Evolutionary conservation across 495 filamentous ascomycete genomes (phyloP).

Genomic region (Hapsidospora chrysogenum): DNA sequence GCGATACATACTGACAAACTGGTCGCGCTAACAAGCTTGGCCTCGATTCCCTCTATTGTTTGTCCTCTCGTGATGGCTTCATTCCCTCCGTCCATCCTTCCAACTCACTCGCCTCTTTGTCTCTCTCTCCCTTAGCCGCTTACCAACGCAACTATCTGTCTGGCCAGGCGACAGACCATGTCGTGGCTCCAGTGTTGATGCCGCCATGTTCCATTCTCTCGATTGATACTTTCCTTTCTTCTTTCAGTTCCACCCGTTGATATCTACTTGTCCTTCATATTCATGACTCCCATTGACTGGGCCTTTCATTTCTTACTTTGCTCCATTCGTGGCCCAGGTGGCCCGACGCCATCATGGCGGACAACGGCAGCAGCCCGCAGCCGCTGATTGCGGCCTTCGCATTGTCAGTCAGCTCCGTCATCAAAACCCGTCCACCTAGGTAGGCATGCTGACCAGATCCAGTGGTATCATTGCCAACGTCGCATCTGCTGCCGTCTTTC

Average conservation of each 20-base stretch:
- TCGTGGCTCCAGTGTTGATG: too few relatives aligned
- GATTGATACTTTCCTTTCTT: constrained; percentile 4
- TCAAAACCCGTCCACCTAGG: too few relatives aligned
- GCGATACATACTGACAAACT: too few relatives aligned
- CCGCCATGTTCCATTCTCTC: constrained; percentile 1
- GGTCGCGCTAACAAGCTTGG: too few relatives aligned
- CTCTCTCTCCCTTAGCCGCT: too few relatives aligned
- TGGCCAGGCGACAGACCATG: too few relatives aligned
- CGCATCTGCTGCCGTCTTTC: constrained; percentile 31
- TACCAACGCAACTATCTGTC: too few relatives aligned
- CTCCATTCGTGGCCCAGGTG: constrained; percentile 2
- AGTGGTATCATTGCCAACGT: constrained; percentile 36
- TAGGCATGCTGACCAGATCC: too few relatives aligned
- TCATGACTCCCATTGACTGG: constrained; percentile 34
- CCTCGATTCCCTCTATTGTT: too few relatives aligned
- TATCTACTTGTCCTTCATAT: constrained; percentile 14
- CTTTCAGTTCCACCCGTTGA: constrained; percentile 10
- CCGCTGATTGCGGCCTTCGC: constrained; percentile 35
- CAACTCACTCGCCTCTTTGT: too few relatives aligned
- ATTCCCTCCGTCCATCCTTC: too few relatives aligned
- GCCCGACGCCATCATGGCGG: constrained; percentile 21
- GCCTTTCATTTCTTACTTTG: constrained; percentile 9
- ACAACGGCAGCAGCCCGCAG: constrained; percentile 27
- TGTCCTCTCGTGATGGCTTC: too few relatives aligned
- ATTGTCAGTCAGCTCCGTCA: constrained; percentile 35